Percentiles rank a stretch among this genome's conserved stretches.
These are phyloP conservation scores for Scenedesmus sp. DNA, from an alignment of 163 green algal species.

Conservation along the genomic window DNA sequence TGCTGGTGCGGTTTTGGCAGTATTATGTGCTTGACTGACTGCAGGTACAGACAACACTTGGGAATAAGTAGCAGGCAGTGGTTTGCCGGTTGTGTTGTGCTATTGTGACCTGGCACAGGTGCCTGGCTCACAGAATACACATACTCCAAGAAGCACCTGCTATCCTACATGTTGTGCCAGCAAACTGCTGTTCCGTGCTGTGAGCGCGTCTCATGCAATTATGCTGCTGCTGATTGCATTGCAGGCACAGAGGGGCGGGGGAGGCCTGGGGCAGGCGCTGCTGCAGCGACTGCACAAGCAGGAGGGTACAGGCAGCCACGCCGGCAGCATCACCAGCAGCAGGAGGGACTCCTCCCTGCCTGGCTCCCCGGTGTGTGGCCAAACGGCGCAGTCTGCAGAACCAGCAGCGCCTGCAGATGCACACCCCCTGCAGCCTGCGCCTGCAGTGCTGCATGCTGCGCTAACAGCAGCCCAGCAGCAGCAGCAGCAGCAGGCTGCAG, in stretches of 20 bases:
- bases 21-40: no score
- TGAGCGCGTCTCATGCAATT: no score
- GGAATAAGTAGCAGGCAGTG: no score
- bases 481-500: background rate
- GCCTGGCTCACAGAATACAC: no score
- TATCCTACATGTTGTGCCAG: no score
- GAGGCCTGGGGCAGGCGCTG: background rate
- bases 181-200: no score
- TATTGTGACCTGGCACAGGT: no score
- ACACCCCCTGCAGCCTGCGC: background rate
- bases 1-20: no score
- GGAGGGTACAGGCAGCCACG: background rate
- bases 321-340: constrained; percentile 42
- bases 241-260: background rate
- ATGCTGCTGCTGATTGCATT: background rate
- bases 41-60: no score
- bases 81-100: no score
- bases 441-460: constrained; percentile 31
- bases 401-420: background rate
- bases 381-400: background rate
- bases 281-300: constrained; percentile 43
- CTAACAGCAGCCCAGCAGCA: constrained; percentile 9
- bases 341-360: constrained; percentile 6
- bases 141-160: no score
- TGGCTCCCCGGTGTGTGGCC: constrained; percentile 16